Base-by-base conservation (phyloP, 805 yeast species). In the Wickerhamiella siamensis region DNA sequence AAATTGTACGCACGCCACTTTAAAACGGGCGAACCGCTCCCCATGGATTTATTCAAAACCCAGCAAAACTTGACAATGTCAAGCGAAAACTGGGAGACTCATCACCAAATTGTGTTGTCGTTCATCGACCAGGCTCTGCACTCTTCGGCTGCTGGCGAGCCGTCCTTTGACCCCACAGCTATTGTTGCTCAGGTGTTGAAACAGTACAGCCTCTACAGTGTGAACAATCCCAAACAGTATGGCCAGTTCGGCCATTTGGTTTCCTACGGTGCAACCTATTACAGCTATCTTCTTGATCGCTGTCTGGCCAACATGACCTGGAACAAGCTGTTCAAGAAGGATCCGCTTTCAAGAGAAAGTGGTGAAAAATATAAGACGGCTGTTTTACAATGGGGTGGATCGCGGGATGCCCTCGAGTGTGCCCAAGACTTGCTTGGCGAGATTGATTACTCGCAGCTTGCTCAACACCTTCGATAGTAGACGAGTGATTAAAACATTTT, bases 211-310 rank as follows among this genome's bases (percentile, higher is more conserved):
- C 73, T 84, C 2, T 76, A 82, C 53, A 74, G 38, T 6, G 3
- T 8, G 15, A 22, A 5, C 16, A 64, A 71, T 48, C 77, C 94
- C 1, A 78, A 77, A 20, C 87, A 96, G 95, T 93, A 83, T 43
- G 96, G 94, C 1, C 83, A 79, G 55, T 87, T 91, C 61, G 94
- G 95, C 1, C 98, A 91, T 56, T 63, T 91, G 33, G 82, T 80
- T 51, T 84, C 95, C 0, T 91, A 91, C 55, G 97, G 97, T 1
- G 83, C 96, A 0, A 82, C 87, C 1, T 91, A 91, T 56, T 91
- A 91, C 62, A 81, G 95, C 24, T 91, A 91, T 57, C 60, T 91
- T 40, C 71, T 91, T 43, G 98, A 91, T 61, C 64, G 96, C 32
- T 95, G 95, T 5, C 82, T 91, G 48, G 96, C 97, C 0, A 74